phyloP scores from a whole-genome alignment of 23 red algal genomes.

The Pyropia yezoensis region DNA sequence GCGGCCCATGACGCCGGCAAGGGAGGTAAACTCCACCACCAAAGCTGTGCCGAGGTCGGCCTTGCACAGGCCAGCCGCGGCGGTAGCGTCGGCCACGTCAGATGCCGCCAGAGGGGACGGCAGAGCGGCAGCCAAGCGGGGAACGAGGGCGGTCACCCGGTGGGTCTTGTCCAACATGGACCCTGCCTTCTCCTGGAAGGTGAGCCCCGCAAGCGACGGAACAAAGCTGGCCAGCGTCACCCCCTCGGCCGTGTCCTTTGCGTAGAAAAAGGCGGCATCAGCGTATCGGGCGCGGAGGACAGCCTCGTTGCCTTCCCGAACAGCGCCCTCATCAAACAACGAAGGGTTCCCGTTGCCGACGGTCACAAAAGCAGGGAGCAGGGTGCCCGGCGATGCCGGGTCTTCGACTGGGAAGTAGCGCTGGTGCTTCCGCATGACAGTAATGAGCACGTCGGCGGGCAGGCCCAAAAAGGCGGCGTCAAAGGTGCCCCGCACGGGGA shows the following conservation, averaged over 20 bases:
- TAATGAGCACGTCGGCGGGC: constrained; percentile 73
- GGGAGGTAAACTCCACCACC: constrained; percentile 92
- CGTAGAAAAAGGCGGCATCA: constrained; percentile 95
- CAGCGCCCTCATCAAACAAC: constrained; percentile 22
- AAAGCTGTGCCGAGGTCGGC: constrained; percentile 83
- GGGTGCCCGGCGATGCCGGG: background rate
- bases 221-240: constrained; percentile 58
- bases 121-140: constrained; percentile 7
- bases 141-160: constrained; percentile 51
- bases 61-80: constrained; percentile 67
- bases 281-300: constrained; percentile 83
- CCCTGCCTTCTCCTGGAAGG: constrained; percentile 82
- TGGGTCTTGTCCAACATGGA: constrained; percentile 88
- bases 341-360: constrained; percentile 53
- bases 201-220: constrained; percentile 59
- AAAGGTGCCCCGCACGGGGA: constrained; percentile 55
- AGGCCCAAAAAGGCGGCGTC: constrained; percentile 67
- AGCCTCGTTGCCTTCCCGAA: constrained; percentile 86
- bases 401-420: constrained; percentile 82
- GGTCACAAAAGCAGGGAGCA: constrained; percentile 72
- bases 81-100: constrained; percentile 19
- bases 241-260: constrained; percentile 48
- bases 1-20: constrained; percentile 90
- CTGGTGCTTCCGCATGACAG: constrained; percentile 98
- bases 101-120: background rate